These are phyloP conservation scores for Erodium texanum DNA, from an alignment of 441 rosid genomes.

Conservation along the genomic window DNA sequence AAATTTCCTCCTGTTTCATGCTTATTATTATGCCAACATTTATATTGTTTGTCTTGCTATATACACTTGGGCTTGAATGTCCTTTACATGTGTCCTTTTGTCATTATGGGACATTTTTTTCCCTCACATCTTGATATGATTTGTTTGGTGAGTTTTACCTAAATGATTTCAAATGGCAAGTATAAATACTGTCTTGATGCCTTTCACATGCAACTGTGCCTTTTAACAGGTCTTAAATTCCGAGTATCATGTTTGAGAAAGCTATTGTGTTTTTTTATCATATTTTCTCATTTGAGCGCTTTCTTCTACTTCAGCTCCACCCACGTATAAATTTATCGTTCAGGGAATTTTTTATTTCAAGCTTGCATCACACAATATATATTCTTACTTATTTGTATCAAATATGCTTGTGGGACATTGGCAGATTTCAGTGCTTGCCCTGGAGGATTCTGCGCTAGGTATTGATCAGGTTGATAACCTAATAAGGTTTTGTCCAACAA, in stretches of 20 bases:
- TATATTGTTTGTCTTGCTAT: neutral
- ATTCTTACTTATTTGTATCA: neutral
- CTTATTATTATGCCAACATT: neutral
- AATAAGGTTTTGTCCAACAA: slow-evolving; percentile 89
- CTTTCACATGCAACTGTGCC: neutral
- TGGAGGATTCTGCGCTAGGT: slow-evolving; percentile 79
- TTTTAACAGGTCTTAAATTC: neutral
- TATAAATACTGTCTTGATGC: neutral
- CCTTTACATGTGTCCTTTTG: neutral
- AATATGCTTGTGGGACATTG: neutral
- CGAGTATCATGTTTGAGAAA: neutral
- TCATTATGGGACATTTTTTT: neutral
- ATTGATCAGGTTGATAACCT: slow-evolving; percentile 90
- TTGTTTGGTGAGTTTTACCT: neutral
- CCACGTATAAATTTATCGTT: neutral
- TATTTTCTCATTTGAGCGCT: neutral
- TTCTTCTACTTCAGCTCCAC: neutral
- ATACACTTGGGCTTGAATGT: neutral
- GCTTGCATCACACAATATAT: neutral
- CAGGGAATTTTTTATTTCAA: neutral
- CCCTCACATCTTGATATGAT: too few species aligned
- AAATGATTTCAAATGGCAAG: neutral
- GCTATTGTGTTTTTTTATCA: too few species aligned
- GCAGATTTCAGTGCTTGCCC: slow-evolving; percentile 71
- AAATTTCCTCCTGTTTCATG: neutral